Evolutionary conservation across 1,284 basidiomycete genomes (phyloP), one percentile per base, ranked within the genome.

Genomic region (Cutaneotrichosporon cutaneum): DNA sequence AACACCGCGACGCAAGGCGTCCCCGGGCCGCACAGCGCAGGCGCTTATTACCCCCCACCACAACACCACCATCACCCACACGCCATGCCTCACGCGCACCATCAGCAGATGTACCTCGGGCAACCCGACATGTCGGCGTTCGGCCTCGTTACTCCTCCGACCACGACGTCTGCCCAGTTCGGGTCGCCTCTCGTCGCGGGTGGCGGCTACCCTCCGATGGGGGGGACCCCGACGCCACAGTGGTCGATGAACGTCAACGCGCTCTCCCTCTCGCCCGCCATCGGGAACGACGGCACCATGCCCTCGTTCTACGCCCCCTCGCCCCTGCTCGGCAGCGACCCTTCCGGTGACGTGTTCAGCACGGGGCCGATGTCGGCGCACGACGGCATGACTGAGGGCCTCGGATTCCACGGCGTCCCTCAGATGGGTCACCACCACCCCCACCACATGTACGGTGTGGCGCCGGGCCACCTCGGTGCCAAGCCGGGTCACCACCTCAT

Each of bases 101-200:
- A 52, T n/a, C 56, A 50, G 24, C 47, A 56, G 35, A 35, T 59
- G 21, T 61, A 64, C 48, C 54, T 58, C n/a, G 42, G 32, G 8
- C 59, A 63, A 36, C 59, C 52, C 1, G 61, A 66, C 48, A 47
- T 62, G 42, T 51, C 26, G 4, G 47, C 50, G 6, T 60, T 52
- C 18, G 64, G 64, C 13, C 59, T 66, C 18, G 53, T 66, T 22
- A 66, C 64, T 3, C 64, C 64, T 3, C 64, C 64, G 9, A 62
- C 61, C 27, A 45, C 56, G 4, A 61, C 58, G 2, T 56, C 64
- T 1, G 54, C 61, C 4, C 57, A 59, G 50, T 66, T 62, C 24
- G 59, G 64, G 8, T 62, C 64, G 0, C 64, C 64, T 6, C 42
- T 66, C 11, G 54, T 66, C 45, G 47, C 64, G 4, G 36, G 33